Base-by-base conservation (phyloP, 257 asterid species). In the Solanum phureja region DNA sequence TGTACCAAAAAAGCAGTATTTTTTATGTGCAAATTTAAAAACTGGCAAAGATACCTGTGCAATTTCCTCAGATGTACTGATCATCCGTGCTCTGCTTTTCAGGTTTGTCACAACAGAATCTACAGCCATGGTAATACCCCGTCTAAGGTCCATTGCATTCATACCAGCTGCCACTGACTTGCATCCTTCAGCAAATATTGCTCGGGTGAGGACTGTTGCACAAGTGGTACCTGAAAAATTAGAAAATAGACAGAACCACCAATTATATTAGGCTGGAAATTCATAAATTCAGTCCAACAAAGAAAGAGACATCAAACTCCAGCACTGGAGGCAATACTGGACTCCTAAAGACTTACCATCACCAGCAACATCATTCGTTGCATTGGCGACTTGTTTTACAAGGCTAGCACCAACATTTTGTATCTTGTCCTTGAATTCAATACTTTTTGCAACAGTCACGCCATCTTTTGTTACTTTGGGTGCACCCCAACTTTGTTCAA, bases 401-500 rank as follows among this genome's bases (percentile, higher is more conserved):
- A 97, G 98, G 93, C 99, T 95, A 5, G 99, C 99, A 62, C 99
- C 99, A 81, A 97, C 91, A 82, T 97, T 97, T 92, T 94, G 96
- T 56, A 94, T 93, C 84, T 88, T 97, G 92, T 97, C 98, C 92
- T 95, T 97, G 87, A 97, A 97, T 46, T 97, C 99, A 89, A 97
- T 93, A 91, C 98, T 97, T 89, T 97, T 97, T 1, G 99, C 99
- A 46, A 97, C 99, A 7, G 99, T 97, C 27, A 97, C 99, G 75
- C 99, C 99, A 87, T 97, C 99, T 93, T 97, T 97, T 46, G 99
- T 97, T 88, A 97, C 99, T 89, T 97, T 97, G 13, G 99, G 99
- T 81, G 98, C 99, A 87, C 99, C 99, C 99, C 99, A 96, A 60
- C 99, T 97, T 94, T 97, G 99, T 88, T 97, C 99, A 88, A 97